Conservation (phyloP, 192 early-diverging fungal genomes). For the Helicostylum pulchrum region DNA sequence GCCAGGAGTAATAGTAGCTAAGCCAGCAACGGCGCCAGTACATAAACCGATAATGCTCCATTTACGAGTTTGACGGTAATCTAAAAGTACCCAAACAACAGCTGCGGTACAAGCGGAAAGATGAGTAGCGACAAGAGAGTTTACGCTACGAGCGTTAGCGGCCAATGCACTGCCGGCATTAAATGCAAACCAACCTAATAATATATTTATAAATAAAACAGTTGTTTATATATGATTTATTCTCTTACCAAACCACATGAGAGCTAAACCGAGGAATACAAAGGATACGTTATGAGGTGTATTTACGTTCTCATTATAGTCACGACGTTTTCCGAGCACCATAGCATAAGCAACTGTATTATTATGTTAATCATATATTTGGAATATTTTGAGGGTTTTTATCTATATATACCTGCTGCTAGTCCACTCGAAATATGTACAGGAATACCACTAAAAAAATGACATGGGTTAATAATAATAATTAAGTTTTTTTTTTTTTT, state of each 20-base stretch:
- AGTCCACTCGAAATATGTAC: conserved; percentile 83
- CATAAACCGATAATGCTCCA: conserved; percentile 83
- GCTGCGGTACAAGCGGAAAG: conserved; percentile 68
- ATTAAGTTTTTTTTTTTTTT: not conserved
- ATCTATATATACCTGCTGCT: conserved; percentile 40
- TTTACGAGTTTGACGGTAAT: conserved; percentile 69
- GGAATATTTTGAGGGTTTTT: not conserved
- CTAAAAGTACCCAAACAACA: conserved; percentile 71
- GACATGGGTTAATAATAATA: not conserved
- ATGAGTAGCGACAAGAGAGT: conserved; percentile 75
- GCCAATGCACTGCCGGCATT: conserved; percentile 77
- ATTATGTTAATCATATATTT: not conserved
- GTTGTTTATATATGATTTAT: not conserved
- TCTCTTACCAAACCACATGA: conserved; percentile 88
- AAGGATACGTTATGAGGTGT: conserved; percentile 80
- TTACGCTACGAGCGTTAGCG: conserved; percentile 68
- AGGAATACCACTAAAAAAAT: conserved; percentile 58
- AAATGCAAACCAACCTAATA: conserved; percentile 84
- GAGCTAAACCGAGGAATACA: conserved; percentile 77
- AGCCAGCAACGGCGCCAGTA: conserved; percentile 85
- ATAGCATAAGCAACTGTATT: conserved; percentile 69
- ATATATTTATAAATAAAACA: not conserved
- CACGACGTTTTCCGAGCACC: conserved; percentile 77
- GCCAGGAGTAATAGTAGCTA: conserved; percentile 88
- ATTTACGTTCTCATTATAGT: conserved; percentile 64